Evolutionary conservation across 179 eudicot genomes (phyloP).

Genomic region (Carnegiea gigantea): DNA sequence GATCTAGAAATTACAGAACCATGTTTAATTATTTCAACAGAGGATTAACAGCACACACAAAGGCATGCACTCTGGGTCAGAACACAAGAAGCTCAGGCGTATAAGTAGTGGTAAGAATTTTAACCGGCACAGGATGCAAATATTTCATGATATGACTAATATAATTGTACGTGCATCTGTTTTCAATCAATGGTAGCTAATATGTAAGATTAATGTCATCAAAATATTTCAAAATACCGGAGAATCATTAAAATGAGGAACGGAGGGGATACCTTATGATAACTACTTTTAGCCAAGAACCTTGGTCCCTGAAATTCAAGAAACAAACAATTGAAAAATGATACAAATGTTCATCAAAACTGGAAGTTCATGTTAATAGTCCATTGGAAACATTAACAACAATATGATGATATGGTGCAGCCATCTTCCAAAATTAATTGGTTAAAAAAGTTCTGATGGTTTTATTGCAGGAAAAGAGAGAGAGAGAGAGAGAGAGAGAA

Average conservation of each 20-base stretch:
- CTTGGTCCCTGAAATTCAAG: conserved; percentile 60
- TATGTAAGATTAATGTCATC: background rate
- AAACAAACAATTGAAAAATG: conserved; percentile 1
- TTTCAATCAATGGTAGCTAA: background rate
- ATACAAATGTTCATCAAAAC: background rate
- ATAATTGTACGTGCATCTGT: background rate
- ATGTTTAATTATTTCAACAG: background rate
- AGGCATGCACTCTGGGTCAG: background rate
- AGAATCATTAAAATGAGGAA: conserved; percentile 13
- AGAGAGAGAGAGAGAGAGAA: background rate
- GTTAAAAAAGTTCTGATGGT: background rate
- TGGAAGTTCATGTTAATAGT: conserved; percentile 7
- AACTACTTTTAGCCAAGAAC: conserved; percentile 68
- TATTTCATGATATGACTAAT: background rate
- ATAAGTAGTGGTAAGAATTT: background rate
- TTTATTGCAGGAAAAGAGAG: background rate
- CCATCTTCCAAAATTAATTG: background rate
- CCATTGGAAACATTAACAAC: background rate
- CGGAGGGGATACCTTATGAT: conserved; percentile 60
- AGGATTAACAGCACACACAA: background rate
- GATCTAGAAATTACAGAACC: background rate
- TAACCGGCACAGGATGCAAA: background rate
- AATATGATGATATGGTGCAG: background rate
- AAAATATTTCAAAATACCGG: background rate
- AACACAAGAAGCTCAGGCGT: background rate